Conservation (phyloP, 192 early-diverging fungal species). For the Podila epicladia region DNA sequence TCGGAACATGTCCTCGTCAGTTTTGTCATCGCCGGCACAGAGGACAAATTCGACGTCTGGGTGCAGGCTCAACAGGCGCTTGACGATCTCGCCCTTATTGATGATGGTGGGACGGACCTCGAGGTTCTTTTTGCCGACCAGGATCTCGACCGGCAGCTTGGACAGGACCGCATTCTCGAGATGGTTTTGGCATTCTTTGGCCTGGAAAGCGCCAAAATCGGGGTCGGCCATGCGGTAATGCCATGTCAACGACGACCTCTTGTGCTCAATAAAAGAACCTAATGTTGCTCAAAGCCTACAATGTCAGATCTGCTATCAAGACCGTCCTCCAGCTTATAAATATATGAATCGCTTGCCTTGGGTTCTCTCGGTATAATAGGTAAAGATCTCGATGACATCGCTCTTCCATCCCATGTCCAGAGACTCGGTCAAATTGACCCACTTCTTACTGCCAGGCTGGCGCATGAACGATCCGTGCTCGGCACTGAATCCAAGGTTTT, state of each 20-base stretch:
- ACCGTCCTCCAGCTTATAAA: background rate
- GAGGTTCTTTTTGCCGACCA: slow-evolving; percentile 96
- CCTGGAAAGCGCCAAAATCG: slow-evolving; percentile 94
- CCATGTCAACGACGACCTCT: slow-evolving; percentile 94
- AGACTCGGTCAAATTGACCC: slow-evolving; percentile 77
- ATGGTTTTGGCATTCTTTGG: slow-evolving; percentile 97
- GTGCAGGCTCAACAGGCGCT: slow-evolving; percentile 72
- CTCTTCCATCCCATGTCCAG: slow-evolving; percentile 94
- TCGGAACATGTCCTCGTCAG: slow-evolving; percentile 98
- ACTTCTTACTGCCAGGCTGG: slow-evolving; percentile 77
- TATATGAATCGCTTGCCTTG: slow-evolving; percentile 60
- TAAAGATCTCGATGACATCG: slow-evolving; percentile 93
- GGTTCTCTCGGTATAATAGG: slow-evolving; percentile 95
- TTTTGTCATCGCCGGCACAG: slow-evolving; percentile 97
- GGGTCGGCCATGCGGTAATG: slow-evolving; percentile 97
- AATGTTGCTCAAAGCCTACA: too few species aligned
- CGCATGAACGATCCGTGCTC: slow-evolving; percentile 97
- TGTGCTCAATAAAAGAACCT: slow-evolving; percentile 90
- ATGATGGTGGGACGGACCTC: slow-evolving; percentile 93
- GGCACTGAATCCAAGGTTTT: slow-evolving; percentile 84
- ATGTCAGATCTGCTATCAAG: background rate
- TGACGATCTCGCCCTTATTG: slow-evolving; percentile 98
- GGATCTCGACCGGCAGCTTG: slow-evolving; percentile 93
- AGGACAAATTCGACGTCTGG: slow-evolving; percentile 88
- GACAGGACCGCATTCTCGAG: slow-evolving; percentile 90